Evolutionary conservation across 805 yeast species (phyloP).

Genomic region (Yarrowia keelungensis): DNA sequence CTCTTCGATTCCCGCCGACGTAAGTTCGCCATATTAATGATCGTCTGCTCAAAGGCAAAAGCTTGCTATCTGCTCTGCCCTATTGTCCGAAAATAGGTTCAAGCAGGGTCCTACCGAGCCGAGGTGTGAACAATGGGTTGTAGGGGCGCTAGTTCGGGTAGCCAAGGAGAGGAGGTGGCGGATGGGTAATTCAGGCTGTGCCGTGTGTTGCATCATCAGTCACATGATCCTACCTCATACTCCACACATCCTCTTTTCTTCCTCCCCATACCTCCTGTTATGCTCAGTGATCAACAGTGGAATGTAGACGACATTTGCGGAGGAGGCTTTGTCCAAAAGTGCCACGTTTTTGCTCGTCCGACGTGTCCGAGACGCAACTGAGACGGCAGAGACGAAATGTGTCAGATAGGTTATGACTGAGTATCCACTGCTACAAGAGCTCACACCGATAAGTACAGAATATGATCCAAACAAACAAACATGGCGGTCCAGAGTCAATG

Average conservation of each 20-base stretch:
- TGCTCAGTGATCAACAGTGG: slow-evolving; percentile 16
- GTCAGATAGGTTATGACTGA: no score
- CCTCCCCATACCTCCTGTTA: background rate
- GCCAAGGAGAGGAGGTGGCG: no score
- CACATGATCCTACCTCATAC: background rate
- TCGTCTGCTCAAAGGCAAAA: background rate
- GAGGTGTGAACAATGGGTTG: background rate
- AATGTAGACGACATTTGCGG: background rate
- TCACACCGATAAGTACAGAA: background rate
- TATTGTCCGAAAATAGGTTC: slow-evolving; percentile 28
- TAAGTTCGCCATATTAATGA: slow-evolving; percentile 1
- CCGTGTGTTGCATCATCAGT: background rate
- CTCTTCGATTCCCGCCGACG: no score
- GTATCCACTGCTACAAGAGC: no score
- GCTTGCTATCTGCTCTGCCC: slow-evolving; percentile 6
- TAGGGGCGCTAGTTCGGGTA: no score
- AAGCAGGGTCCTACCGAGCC: slow-evolving; percentile 36
- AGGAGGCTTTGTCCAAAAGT: background rate
- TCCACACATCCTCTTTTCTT: no score
- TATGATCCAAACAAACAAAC: background rate
- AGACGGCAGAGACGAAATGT: background rate
- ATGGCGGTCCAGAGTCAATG: no score
- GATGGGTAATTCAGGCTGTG: no score
- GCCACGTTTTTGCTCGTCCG: slow-evolving; percentile 15
- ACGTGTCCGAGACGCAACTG: slow-evolving; percentile 1